These are phyloP conservation scores for Pyrenophora teres DNA, from an alignment of 2,329 filamentous ascomycete genomes.

Conservation along the genomic window DNA sequence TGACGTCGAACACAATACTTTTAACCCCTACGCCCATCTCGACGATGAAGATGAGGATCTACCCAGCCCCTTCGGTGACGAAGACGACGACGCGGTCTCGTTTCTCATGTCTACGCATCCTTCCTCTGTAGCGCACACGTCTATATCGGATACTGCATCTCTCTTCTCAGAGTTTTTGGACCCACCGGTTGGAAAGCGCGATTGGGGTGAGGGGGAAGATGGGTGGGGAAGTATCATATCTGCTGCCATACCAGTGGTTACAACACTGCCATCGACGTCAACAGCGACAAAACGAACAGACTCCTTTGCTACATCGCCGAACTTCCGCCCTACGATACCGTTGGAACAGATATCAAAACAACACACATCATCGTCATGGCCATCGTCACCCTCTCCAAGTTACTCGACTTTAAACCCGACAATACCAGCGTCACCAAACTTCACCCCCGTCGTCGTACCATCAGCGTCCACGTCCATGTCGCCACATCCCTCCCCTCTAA, in stretches of 20 bases:
- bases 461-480: background rate
- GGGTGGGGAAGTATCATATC: too few species aligned
- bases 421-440: constrained; percentile 11
- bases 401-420: background rate
- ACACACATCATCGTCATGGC: background rate
- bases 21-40: constrained; percentile 36
- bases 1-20: constrained; percentile 44
- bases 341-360: background rate
- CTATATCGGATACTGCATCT: constrained; percentile 6
- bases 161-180: constrained; percentile 24
- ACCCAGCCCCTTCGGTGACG: constrained; percentile 13
- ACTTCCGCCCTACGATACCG: constrained; percentile 13
- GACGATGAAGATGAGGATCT: constrained; percentile 32
- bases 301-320: constrained; percentile 23
- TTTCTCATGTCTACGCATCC: constrained; percentile 18
- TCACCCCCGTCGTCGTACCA: too few species aligned
- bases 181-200: too few species aligned
- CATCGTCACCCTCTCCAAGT: constrained; percentile 11
- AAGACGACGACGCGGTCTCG: constrained; percentile 22
- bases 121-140: constrained; percentile 5
- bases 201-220: too few species aligned
- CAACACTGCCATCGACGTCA: constrained; percentile 28
- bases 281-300: constrained; percentile 21
- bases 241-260: background rate
- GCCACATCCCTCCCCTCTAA: constrained; percentile 3